A percentile compares a stretch with the other conserved stretches of the same genome.
These are phyloP conservation scores for Aspergillus uvarum DNA, from an alignment of 2,329 filamentous ascomycete genomes.

Conservation along the genomic window DNA sequence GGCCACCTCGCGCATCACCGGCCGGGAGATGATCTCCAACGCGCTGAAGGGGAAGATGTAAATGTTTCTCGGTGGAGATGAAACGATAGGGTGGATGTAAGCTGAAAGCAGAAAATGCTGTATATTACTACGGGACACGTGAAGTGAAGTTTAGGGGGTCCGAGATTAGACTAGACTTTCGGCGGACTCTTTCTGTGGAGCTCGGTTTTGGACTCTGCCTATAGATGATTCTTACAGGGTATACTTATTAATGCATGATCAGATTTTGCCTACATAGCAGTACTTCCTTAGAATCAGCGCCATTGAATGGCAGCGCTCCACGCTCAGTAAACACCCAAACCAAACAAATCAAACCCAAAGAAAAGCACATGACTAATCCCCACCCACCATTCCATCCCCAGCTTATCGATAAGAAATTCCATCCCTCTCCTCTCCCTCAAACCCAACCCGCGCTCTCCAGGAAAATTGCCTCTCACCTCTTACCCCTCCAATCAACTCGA, in stretches of 20 bases:
- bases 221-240: too few relatives aligned
- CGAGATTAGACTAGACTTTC: too few relatives aligned
- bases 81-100: neutral
- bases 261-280: too few relatives aligned
- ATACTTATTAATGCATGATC: neutral
- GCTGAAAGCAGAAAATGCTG: neutral
- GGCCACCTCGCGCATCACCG: slow-evolving; percentile 74
- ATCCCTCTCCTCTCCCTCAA: neutral
- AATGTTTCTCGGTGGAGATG: slow-evolving; percentile 9
- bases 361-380: neutral
- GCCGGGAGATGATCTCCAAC: slow-evolving; percentile 72
- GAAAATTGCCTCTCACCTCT: neutral
- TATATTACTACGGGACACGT: neutral
- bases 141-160: too few relatives aligned
- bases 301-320: too few relatives aligned
- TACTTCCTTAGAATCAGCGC: too few relatives aligned
- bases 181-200: too few relatives aligned
- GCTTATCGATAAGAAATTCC: neutral
- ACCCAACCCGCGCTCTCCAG: neutral
- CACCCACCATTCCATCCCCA: neutral
- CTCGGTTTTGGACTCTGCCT: too few relatives aligned
- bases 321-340: neutral
- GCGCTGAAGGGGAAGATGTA: slow-evolving; percentile 70
- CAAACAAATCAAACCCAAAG: neutral
- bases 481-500: neutral